These are phyloP conservation scores for Cenchrus fungigraminus DNA, from an alignment of 176 grass and related monocot genomes.

Conservation along the genomic window DNA sequence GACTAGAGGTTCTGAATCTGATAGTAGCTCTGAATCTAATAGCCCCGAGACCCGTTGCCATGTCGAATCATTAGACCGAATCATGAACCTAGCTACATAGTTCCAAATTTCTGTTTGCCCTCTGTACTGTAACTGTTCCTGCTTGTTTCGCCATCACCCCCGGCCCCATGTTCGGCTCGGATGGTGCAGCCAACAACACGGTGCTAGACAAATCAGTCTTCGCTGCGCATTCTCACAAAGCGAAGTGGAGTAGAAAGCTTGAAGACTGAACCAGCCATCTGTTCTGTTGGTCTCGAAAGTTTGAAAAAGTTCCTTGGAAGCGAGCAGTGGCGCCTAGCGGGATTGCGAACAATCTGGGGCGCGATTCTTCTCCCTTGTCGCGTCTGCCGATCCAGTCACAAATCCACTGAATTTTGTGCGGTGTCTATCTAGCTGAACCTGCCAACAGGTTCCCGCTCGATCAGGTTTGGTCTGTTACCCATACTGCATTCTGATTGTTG, in stretches of 20 bases:
- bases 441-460: not conserved
- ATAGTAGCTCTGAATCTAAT: not conserved
- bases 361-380: not conserved
- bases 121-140: not conserved
- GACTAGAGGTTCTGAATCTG: constrained; percentile 8
- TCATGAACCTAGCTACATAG: not conserved
- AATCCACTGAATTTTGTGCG: not conserved
- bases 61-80: not conserved
- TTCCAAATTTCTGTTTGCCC: not conserved
- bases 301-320: not conserved
- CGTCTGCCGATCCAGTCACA: not conserved
- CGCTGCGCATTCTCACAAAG: not conserved
- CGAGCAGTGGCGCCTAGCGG: not conserved
- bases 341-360: not conserved
- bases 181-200: not conserved
- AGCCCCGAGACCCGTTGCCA: not conserved
- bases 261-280: not conserved
- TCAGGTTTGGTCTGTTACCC: constrained; percentile 22
- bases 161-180: not conserved
- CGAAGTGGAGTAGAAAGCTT: not conserved
- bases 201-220: not conserved
- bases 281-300: not conserved
- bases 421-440: not conserved
- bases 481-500: not conserved
- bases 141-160: not conserved